A percentile compares a stretch with the other conserved stretches of the same genome.
phyloP scores from a whole-genome alignment of 1,284 basidiomycete genomes.

The Microbotryomycetes sp. region DNA sequence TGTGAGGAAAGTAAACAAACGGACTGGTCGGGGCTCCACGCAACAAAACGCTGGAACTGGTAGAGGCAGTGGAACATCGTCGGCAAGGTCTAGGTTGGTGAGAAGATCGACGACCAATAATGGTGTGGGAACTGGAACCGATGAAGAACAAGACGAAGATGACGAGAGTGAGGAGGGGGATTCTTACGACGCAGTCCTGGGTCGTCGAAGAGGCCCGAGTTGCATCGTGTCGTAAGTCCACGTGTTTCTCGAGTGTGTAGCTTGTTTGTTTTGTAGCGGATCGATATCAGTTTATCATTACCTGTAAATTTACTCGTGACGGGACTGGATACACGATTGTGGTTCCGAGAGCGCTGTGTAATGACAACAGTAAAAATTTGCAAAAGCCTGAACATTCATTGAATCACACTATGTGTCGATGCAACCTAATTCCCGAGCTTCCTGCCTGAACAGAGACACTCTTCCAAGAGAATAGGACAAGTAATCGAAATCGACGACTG shows the following conservation, averaged over 20 bases:
- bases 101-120: background rate
- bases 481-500: conserved; percentile 35
- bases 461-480: conserved; percentile 32
- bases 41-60: too few species aligned
- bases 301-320: too few species aligned
- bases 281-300: too few species aligned
- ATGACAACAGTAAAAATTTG: too few species aligned
- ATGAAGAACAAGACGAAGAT: background rate
- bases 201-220: background rate
- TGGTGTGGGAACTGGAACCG: background rate
- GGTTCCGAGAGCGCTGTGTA: too few species aligned
- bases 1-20: background rate
- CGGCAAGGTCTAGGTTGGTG: too few species aligned
- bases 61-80: too few species aligned
- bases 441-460: conserved; percentile 33
- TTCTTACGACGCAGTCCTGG: background rate
- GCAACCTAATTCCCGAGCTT: background rate
- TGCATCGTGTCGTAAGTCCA: background rate
- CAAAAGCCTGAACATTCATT: too few species aligned
- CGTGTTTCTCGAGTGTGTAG: background rate
- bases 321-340: too few species aligned
- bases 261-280: too few species aligned
- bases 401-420: too few species aligned
- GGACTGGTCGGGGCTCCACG: too few species aligned
- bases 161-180: background rate